A percentile compares a stretch with the other conserved stretches of the same genome.
Evolutionary conservation across 2,329 filamentous ascomycete species (phyloP).

Genomic region (Neurospora sp.): DNA sequence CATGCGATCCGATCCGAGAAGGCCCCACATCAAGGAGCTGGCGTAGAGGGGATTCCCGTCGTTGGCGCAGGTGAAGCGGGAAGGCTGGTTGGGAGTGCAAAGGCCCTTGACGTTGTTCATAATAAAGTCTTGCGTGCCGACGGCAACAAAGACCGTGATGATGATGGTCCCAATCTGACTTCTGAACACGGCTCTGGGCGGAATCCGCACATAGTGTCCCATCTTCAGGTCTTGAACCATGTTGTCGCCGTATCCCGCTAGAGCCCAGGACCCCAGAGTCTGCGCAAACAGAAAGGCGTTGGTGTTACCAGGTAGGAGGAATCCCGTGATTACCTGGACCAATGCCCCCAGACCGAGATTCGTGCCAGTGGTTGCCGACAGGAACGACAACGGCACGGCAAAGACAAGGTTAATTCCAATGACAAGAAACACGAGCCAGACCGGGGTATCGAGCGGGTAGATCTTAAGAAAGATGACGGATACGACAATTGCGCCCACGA

Average conservation of each 20-base stretch:
- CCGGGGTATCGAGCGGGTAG: slow-evolving; percentile 23
- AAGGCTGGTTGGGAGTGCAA: slow-evolving; percentile 20
- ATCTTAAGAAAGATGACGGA: slow-evolving; percentile 25
- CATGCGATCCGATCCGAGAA: slow-evolving; percentile 27
- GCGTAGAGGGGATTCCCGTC: slow-evolving; percentile 24
- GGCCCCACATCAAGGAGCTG: slow-evolving; percentile 27
- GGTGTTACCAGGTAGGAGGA: slow-evolving; percentile 21
- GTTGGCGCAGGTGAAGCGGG: slow-evolving; percentile 22
- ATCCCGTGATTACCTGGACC: slow-evolving; percentile 33
- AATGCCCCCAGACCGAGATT: slow-evolving; percentile 32
- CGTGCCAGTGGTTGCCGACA: slow-evolving; percentile 35
- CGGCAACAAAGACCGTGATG: slow-evolving; percentile 30
- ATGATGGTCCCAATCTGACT: slow-evolving; percentile 35
- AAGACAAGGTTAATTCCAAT: slow-evolving; percentile 31
- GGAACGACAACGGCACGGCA: slow-evolving; percentile 32
- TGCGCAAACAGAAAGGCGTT: slow-evolving; percentile 30
- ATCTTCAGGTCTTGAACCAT: slow-evolving; percentile 32
- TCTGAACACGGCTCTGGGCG: slow-evolving; percentile 30
- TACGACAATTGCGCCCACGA: slow-evolving; percentile 20
- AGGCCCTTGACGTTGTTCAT: slow-evolving; percentile 26
- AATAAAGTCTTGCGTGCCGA: slow-evolving; percentile 32
- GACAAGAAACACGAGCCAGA: slow-evolving; percentile 24
- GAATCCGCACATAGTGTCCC: slow-evolving; percentile 32
- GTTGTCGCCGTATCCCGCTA: slow-evolving; percentile 33
- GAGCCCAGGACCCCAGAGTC: slow-evolving; percentile 30